Percentiles rank a stretch among this genome's conserved stretches.
phyloP scores from a whole-genome alignment of 1,139 yeast genomes.

The Taphrina flavorubra region DNA sequence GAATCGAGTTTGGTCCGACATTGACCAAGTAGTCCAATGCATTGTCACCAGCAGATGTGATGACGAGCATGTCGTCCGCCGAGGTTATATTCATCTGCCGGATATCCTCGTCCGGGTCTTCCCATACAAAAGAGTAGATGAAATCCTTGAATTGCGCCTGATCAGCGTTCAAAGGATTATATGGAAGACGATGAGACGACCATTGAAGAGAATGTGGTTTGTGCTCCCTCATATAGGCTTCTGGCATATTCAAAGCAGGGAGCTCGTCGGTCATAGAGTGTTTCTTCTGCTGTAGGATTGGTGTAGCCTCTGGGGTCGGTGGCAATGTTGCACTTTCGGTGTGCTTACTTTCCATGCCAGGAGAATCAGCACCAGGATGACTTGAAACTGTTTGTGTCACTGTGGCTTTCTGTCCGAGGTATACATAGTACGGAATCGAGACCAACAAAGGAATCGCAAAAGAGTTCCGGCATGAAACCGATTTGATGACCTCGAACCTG shows the following conservation, averaged over 20 bases:
- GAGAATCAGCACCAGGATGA: conserved; percentile 6
- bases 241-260: conserved; percentile 23
- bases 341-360: neutral
- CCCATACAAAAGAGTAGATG: conserved; percentile 89
- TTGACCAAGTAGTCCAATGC: conserved; percentile 73
- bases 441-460: conserved; percentile 57
- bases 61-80: conserved; percentile 76
- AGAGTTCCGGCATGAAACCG: conserved; percentile 68
- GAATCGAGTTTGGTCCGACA: conserved; percentile 73
- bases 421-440: conserved; percentile 77
- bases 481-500: conserved; percentile 77
- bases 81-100: conserved; percentile 65
- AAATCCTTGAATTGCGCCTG: conserved; percentile 78
- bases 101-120: conserved; percentile 82
- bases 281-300: conserved; percentile 10
- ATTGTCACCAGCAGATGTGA: conserved; percentile 86
- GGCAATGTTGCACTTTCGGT: conserved; percentile 18
- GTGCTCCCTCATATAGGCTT: neutral
- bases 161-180: conserved; percentile 70
- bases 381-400: neutral
- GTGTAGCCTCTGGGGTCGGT: conserved; percentile 35
- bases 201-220: conserved; percentile 1
- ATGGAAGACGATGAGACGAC: conserved; percentile 65
- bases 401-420: conserved; percentile 61
- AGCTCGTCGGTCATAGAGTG: conserved; percentile 21